Conservation (phyloP, 2,329 filamentous ascomycete species). For the Neurospora sp. region DNA sequence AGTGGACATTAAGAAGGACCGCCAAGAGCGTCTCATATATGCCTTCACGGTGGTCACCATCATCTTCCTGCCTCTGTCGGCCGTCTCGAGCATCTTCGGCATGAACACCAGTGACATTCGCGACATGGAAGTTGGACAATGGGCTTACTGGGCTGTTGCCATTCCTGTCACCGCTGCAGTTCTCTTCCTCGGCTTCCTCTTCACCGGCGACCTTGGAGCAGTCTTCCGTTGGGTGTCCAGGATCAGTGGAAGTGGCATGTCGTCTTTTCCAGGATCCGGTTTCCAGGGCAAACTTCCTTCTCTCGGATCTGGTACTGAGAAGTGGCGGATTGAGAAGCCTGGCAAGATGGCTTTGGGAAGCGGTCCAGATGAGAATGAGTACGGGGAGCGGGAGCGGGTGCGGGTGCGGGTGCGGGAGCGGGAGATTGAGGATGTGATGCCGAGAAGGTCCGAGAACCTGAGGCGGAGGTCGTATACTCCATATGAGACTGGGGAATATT, state of each 20-base stretch:
- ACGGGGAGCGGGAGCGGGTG: not conserved
- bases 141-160: conserved; percentile 40
- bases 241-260: not conserved
- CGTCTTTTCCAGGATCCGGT: not conserved
- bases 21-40: conserved; percentile 38
- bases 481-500: not conserved
- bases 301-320: not conserved
- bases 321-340: not conserved
- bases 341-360: not conserved
- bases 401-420: not conserved
- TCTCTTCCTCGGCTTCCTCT: conserved; percentile 31
- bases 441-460: not conserved
- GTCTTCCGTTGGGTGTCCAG: conserved; percentile 16
- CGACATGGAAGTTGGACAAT: conserved; percentile 37
- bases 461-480: not conserved
- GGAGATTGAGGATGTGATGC: not conserved
- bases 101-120: conserved; percentile 44
- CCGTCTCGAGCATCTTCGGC: conserved; percentile 39
- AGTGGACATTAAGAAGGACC: conserved; percentile 31
- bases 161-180: conserved; percentile 35
- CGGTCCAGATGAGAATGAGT: not conserved
- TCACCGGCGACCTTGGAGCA: conserved; percentile 33
- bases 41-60: conserved; percentile 41
- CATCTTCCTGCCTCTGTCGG: conserved; percentile 36
- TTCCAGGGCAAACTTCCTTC: not conserved